Evolutionary conservation across 106 monocot species (phyloP).

Genomic region (Dendrobium nobile): DNA sequence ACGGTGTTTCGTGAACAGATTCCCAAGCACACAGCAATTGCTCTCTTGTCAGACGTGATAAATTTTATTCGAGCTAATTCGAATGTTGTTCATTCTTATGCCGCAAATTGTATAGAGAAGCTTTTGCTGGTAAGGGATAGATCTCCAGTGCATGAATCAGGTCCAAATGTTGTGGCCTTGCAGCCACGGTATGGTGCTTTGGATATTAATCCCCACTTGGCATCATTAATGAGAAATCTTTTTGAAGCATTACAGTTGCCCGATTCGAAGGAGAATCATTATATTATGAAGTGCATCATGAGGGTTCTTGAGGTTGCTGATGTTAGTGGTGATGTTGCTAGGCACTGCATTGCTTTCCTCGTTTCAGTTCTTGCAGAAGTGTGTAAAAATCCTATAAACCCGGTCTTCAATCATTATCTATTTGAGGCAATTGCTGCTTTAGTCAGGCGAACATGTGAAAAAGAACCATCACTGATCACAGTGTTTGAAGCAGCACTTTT

Average conservation of each 20-base stretch:
- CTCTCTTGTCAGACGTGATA: conserved; percentile 57
- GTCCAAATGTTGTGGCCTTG: conserved; percentile 10
- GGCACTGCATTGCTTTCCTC: conserved; percentile 43
- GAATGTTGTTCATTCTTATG: conserved; percentile 97
- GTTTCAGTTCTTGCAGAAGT: conserved; percentile 60
- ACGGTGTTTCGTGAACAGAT: conserved; percentile 72
- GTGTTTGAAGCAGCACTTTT: conserved; percentile 71
- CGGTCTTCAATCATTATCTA: conserved; percentile 85
- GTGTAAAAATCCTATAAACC: conserved; percentile 91
- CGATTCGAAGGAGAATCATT: conserved; percentile 89
- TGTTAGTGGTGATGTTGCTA: conserved; percentile 41
- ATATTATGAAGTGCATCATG: conserved; percentile 98
- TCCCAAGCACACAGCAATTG: conserved; percentile 50
- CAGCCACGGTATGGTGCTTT: conserved; percentile 36
- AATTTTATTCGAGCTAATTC: conserved; percentile 60
- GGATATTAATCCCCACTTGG: conserved; percentile 60
- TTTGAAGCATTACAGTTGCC: conserved; percentile 70
- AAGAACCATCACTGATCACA: conserved; percentile 44
- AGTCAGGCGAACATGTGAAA: conserved; percentile 63
- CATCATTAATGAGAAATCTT: conserved; percentile 48
- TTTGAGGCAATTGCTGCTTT: conserved; percentile 89
- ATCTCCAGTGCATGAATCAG: conserved; percentile 17
- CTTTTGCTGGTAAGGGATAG: conserved; percentile 71
- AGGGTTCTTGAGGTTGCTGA: conserved; percentile 62
- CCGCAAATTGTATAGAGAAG: conserved; percentile 95